phyloP scores from a whole-genome alignment of 306 rosid species.

The Abrus precatorius region DNA sequence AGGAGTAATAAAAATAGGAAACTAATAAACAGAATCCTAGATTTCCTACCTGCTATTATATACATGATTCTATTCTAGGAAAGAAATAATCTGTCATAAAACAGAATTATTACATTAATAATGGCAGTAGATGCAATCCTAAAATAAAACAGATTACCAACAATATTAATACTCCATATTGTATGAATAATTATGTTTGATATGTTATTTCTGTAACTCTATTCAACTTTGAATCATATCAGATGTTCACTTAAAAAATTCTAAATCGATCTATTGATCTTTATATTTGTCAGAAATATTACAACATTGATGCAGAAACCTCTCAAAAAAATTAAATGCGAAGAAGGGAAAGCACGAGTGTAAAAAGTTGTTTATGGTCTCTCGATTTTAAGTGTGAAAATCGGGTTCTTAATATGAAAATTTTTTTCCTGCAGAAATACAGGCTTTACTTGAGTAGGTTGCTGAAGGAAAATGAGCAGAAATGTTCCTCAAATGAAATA shows the following conservation, averaged over 20 bases:
- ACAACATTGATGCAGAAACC: neutral
- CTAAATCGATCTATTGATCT: too few species aligned
- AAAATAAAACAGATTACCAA: too few species aligned
- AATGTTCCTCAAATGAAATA: conserved; percentile 62
- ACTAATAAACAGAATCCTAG: too few species aligned
- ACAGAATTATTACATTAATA: too few species aligned
- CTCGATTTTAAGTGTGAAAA: conserved; percentile 18
- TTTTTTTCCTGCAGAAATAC: conserved; percentile 70
- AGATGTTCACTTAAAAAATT: conserved; percentile 5
- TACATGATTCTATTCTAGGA: too few species aligned
- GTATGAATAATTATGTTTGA: neutral
- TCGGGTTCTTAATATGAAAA: conserved; percentile 40
- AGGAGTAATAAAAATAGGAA: too few species aligned
- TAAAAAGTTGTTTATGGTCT: conserved; percentile 1
- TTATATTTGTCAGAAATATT: neutral
- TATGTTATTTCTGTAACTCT: neutral
- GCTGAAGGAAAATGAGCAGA: conserved; percentile 67
- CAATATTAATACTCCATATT: neutral
- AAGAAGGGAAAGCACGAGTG: neutral
- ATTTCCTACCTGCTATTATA: too few species aligned
- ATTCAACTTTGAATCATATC: neutral
- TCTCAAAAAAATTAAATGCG: neutral
- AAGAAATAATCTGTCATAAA: too few species aligned
- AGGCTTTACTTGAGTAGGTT: conserved; percentile 87
- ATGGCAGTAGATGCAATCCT: too few species aligned